phyloP scores from a whole-genome alignment of 148 eudicot genomes.

The Agrostemma githago region DNA sequence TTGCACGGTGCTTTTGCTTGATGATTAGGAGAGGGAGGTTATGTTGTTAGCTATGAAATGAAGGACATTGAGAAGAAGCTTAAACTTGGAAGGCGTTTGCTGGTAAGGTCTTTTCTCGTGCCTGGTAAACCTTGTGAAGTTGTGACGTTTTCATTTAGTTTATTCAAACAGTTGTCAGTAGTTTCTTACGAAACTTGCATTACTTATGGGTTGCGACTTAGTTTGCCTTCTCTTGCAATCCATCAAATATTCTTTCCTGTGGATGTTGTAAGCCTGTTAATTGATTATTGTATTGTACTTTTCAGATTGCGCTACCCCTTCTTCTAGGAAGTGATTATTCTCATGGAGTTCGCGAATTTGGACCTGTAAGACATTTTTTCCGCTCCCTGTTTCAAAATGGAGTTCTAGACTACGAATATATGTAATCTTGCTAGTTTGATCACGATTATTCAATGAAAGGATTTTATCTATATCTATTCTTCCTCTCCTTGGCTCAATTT shows the following conservation, averaged over 20 bases:
- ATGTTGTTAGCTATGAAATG: constrained; percentile 89
- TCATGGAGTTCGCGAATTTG: constrained; percentile 70
- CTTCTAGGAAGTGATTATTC: constrained; percentile 92
- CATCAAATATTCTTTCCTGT: not conserved
- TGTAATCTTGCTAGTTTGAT: not conserved
- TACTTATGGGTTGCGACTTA: not conserved
- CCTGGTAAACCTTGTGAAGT: constrained; percentile 1
- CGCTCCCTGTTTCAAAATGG: constrained; percentile 3
- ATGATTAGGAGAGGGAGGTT: constrained; percentile 71
- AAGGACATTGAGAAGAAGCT: constrained; percentile 82
- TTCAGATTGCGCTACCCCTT: constrained; percentile 78
- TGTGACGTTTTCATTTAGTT: not conserved
- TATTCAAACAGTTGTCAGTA: not conserved
- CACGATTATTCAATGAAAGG: not conserved
- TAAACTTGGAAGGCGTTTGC: constrained; percentile 77
- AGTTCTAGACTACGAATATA: not conserved
- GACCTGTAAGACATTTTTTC: constrained; percentile 51
- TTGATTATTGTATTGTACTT: constrained; percentile 14
- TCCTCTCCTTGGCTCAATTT: constrained; percentile 12
- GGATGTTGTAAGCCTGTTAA: constrained; percentile 13
- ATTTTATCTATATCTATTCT: not conserved
- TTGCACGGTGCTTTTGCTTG: constrained; percentile 11
- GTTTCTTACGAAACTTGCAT: not conserved
- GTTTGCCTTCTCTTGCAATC: not conserved
- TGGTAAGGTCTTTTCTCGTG: constrained; percentile 44